Conservation (phyloP, 495 filamentous ascomycete genomes). For the Neurospora sp. region DNA sequence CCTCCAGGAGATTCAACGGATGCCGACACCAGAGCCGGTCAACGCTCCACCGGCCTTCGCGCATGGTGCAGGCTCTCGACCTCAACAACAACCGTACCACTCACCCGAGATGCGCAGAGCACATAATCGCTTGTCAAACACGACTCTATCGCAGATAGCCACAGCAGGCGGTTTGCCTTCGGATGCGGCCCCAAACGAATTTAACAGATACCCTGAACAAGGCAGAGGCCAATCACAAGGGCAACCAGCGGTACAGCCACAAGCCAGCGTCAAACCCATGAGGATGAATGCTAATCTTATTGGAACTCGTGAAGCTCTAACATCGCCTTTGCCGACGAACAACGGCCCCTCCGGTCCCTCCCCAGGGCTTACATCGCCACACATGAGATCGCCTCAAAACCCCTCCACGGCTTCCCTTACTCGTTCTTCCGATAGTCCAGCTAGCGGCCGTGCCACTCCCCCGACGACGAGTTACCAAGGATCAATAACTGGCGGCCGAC, state of each 20-base stretch:
- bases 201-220: neutral
- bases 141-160: slow-evolving; percentile 66
- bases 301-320: slow-evolving; percentile 41
- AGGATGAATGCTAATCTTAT: slow-evolving; percentile 40
- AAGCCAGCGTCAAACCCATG: slow-evolving; percentile 29
- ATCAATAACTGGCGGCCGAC: slow-evolving; percentile 17
- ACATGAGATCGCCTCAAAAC: slow-evolving; percentile 19
- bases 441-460: slow-evolving; percentile 4
- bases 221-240: slow-evolving; percentile 8
- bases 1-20: slow-evolving; percentile 43
- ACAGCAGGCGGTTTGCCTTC: slow-evolving; percentile 46
- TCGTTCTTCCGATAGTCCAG: neutral
- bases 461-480: slow-evolving; percentile 19
- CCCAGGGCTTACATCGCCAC: slow-evolving; percentile 24
- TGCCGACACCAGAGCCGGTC: slow-evolving; percentile 62
- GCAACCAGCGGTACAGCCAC: slow-evolving; percentile 38
- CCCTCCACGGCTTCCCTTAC: slow-evolving; percentile 28
- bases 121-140: slow-evolving; percentile 70
- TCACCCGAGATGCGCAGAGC: slow-evolving; percentile 66
- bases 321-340: slow-evolving; percentile 18
- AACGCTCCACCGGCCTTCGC: slow-evolving; percentile 66
- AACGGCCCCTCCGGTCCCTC: slow-evolving; percentile 13
- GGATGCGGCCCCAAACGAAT: slow-evolving; percentile 1
- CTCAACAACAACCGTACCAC: slow-evolving; percentile 55
- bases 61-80: slow-evolving; percentile 36